Conservation (phyloP, 225 moss, liverwort and hornwort genomes). For the Pseudisothecium myosuroides region DNA sequence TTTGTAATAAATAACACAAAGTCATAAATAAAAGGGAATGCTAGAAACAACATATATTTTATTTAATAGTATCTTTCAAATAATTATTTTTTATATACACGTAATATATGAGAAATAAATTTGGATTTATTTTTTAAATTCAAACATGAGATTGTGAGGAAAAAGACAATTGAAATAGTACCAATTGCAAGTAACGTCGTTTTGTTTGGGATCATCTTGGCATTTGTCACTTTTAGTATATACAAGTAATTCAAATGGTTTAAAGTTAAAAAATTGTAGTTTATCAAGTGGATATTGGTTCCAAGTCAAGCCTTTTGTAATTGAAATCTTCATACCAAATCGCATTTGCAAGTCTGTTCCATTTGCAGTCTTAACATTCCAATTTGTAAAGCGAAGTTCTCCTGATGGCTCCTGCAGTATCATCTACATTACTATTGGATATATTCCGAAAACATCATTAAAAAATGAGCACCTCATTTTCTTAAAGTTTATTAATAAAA, state of each 20-base stretch:
- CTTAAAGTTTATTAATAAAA: not conserved
- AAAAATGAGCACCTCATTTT: not conserved
- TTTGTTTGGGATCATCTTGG: slow-evolving; percentile 1
- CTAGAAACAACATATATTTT: not conserved
- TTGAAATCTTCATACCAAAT: not conserved
- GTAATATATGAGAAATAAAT: too few relatives aligned
- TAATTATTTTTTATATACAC: not conserved
- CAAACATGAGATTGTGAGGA: not conserved
- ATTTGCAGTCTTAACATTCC: slow-evolving; percentile 3
- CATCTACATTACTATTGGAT: not conserved
- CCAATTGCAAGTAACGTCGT: slow-evolving; percentile 2
- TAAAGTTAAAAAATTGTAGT: not conserved
- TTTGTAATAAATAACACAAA: too few relatives aligned
- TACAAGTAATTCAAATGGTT: not conserved
- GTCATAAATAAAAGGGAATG: not conserved
- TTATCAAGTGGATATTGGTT: slow-evolving; percentile 12
- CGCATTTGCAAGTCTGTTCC: slow-evolving; percentile 2
- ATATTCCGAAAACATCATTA: too few relatives aligned
- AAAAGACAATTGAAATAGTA: not conserved
- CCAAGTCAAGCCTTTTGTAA: not conserved
- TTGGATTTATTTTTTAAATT: too few relatives aligned
- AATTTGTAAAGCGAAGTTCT: slow-evolving; percentile 1
- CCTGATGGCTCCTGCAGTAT: not conserved
- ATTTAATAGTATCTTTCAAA: not conserved
- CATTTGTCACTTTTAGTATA: not conserved